phyloP scores from a whole-genome alignment of 139 green algal genomes.

The Pseudopediastrum boryanum region DNA sequence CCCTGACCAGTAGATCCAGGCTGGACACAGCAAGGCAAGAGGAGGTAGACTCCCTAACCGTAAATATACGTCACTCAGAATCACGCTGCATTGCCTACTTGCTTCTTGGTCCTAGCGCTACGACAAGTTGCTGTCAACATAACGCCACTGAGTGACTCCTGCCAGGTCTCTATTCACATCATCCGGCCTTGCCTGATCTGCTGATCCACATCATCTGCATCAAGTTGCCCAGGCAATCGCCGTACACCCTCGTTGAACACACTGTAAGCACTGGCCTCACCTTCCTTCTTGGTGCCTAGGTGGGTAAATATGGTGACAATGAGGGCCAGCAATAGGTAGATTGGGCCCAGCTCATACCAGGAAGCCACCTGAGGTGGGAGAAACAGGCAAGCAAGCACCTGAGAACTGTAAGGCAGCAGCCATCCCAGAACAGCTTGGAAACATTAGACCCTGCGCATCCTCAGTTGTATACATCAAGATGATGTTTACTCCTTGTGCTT shows the following conservation, averaged over 20 bases:
- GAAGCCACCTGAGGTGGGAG: background rate
- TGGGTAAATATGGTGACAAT: constrained; percentile 52
- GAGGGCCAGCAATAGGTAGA: constrained; percentile 43
- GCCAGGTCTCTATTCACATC: no score
- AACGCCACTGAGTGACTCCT: no score
- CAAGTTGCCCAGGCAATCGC: constrained; percentile 61
- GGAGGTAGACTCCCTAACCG: no score
- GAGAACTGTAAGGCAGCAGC: background rate
- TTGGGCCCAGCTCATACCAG: constrained; percentile 27
- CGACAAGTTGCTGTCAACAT: no score
- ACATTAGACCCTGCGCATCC: no score
- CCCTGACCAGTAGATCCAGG: no score
- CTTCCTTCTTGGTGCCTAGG: constrained; percentile 44
- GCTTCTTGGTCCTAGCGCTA: no score
- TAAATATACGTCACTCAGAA: no score
- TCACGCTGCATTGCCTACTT: no score
- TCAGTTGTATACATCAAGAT: no score
- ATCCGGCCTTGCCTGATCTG: constrained; percentile 60
- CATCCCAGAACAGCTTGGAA: background rate
- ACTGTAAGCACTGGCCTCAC: constrained; percentile 51
- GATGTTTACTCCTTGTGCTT: no score
- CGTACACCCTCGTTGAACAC: constrained; percentile 63
- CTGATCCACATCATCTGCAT: constrained; percentile 58
- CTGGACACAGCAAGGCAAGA: no score
- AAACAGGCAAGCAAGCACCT: background rate